Evolutionary conservation across 148 eudicot genomes (phyloP).

Genomic region (Selenicereus undatus): DNA sequence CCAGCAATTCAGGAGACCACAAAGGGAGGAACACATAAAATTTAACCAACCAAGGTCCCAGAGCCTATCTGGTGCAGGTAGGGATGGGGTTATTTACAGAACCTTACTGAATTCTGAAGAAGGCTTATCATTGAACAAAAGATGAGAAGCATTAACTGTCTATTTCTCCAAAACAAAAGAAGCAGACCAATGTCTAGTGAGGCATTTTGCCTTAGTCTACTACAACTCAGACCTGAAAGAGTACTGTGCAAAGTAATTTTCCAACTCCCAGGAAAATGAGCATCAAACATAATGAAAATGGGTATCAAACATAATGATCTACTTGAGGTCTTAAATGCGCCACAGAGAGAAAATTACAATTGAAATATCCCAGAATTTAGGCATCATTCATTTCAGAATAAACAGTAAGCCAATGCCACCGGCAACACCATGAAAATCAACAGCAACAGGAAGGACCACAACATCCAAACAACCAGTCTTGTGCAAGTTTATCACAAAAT

Average conservation of each 20-base stretch:
- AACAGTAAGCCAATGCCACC: background rate
- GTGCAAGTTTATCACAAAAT: background rate
- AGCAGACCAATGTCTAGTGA: background rate
- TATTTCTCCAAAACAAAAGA: background rate
- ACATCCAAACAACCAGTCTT: background rate
- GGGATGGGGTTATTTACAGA: background rate
- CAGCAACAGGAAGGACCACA: background rate
- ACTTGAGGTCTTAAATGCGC: background rate
- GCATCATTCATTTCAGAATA: background rate
- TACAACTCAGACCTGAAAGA: background rate
- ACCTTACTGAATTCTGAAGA: background rate
- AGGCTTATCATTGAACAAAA: background rate
- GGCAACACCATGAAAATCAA: background rate
- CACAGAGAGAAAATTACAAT: background rate
- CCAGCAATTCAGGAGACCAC: slow-evolving; percentile 5
- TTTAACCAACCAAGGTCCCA: background rate
- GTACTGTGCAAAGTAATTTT: background rate
- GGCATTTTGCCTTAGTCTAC: background rate
- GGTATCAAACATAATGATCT: background rate
- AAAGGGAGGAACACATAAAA: background rate
- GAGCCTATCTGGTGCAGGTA: background rate
- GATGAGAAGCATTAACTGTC: background rate
- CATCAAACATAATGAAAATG: too few relatives aligned
- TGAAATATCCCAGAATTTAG: background rate
- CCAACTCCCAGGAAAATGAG: background rate